Base-by-base conservation (phyloP, 208 protist species). In the Leishmania major region DNA sequence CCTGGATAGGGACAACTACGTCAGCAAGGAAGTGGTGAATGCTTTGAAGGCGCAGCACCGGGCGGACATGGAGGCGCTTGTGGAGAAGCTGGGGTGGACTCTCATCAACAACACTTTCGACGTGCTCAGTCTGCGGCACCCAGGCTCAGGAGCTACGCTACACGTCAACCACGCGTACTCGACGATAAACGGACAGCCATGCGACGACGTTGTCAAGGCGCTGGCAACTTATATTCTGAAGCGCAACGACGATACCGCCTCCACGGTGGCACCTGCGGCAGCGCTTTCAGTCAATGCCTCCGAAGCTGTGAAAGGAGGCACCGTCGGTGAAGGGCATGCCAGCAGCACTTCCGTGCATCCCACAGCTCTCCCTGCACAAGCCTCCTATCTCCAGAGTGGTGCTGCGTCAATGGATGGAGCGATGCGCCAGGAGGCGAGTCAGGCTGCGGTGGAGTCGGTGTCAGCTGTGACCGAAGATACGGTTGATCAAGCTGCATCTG, bases 71-170 rank as follows among this genome's bases (percentile, higher is more conserved):
- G 78, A 74, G 17, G 67, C 45, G 28, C 57, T 86, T 37, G 83
- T 77, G 15, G 49, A 35, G 53, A 78, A 77, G 43, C 75, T 86
- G 25, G 83, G 83, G 25, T 86, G 83, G 83, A 80, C 55, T 10
- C 67, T 86, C 35, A 8, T 86, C 31, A 79, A 86, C 78, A 64
- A 45, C n/a, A 86, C 83, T 0, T 51, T 78, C 2, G 83, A 86
- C 59, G 83, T 86, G 13, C 67, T 86, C 15, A 86, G 83, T 53
- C 67, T 86, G 45, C 78, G 78, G 17, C 83, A 86, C 67, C 83
- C 83, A 0, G 62, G 31, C 53, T 83, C 74, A 0, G 75, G 78
- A 1, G 78, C 72, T 64, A 78, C 75, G 78, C 78, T 86, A 51
- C 83, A 86, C 57, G 75, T 64, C 13, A 86, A 86, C 57, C 83